Evolutionary conservation across 495 filamentous ascomycete genomes (phyloP), one percentile per base, ranked within the genome.

Genomic region (Achaetomiella virescens): DNA sequence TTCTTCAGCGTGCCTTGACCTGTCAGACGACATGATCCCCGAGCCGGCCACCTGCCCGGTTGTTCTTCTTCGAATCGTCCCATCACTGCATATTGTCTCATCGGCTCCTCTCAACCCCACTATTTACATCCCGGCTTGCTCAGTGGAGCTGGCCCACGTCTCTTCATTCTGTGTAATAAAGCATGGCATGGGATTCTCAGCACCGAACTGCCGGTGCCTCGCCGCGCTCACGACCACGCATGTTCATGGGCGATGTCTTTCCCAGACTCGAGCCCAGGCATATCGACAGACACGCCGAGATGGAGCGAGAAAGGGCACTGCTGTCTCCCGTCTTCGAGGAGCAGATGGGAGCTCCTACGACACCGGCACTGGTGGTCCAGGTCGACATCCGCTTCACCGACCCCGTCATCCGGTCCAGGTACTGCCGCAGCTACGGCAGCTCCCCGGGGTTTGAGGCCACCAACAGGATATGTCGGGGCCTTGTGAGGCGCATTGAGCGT

Each of bases 401-500:
- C 47, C 74, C 73, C 17, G 58, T 72, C 25, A 69, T 72, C 37
- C 66, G 67, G 18, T 64, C 68, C 17, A 58, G 55, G 17, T 72
- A 76, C 58, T 65, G 31, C 48, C 66, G 70, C 36, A 71, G 63
- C 49, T 78, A 78, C 56, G 68, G 61, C 27, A 64, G 69, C 52
- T 77, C 75, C 1, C 61, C 69, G 1, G 59, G 48, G 2, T 71
- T 78, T 29, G 57, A 66, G 27, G 68, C 73, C 44, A 73, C 61
- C 49, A 67, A 70, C 52, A 62, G 62, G 51, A 61, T 76, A 43
- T 73, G 70, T 45, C 66, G 72, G 21, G 74, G 72, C 3, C 61
- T 78, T 8, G 55, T 77, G 20, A 70, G 73, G 35, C 73, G 75
- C 40, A 70, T 77, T 35, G 72, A 77, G 59, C 74, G 74, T 54